Evolutionary conservation across 2,329 filamentous ascomycete genomes (phyloP).

Genomic region (Fragosphaeria purpurea): DNA sequence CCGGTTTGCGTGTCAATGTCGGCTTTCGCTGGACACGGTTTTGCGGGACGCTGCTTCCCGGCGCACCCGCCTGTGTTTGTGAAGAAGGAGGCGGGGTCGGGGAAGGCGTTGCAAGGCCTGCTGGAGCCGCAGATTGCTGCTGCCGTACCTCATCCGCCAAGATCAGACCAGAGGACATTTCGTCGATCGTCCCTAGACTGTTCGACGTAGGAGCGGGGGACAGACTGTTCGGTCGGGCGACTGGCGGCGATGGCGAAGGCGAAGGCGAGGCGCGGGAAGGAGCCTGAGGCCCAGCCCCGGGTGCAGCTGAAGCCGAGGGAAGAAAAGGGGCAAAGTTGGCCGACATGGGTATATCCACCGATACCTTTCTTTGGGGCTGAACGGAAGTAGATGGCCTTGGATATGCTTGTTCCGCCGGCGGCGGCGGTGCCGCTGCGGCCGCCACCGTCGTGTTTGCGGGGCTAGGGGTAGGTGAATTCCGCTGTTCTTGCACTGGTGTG

Average conservation of each 20-base stretch:
- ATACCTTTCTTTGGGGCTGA: no score
- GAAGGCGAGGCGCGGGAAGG: background rate
- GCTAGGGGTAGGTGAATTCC: no score
- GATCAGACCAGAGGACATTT: constrained; percentile 21
- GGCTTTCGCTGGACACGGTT: constrained; percentile 5
- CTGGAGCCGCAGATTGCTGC: background rate
- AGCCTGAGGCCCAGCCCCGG: background rate
- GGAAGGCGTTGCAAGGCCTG: background rate
- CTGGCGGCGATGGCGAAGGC: background rate
- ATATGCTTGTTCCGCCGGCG: background rate
- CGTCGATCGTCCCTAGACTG: constrained; percentile 6
- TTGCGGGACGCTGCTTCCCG: background rate
- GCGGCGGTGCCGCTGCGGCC: background rate
- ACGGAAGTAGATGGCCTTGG: no score
- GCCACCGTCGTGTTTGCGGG: no score
- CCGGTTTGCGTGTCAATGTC: constrained; percentile 2
- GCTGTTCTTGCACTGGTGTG: no score
- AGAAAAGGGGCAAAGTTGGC: background rate
- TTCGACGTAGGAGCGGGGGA: background rate
- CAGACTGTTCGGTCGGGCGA: background rate
- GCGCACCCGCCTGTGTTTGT: background rate
- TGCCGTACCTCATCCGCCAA: constrained; percentile 13
- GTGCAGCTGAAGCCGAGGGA: background rate
- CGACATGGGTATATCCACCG: background rate
- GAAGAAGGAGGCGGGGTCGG: background rate